A percentile compares a stretch with the other conserved stretches of the same genome.
Evolutionary conservation across 2,329 filamentous ascomycete species (phyloP).

Genomic region (Talaromyces sp.): DNA sequence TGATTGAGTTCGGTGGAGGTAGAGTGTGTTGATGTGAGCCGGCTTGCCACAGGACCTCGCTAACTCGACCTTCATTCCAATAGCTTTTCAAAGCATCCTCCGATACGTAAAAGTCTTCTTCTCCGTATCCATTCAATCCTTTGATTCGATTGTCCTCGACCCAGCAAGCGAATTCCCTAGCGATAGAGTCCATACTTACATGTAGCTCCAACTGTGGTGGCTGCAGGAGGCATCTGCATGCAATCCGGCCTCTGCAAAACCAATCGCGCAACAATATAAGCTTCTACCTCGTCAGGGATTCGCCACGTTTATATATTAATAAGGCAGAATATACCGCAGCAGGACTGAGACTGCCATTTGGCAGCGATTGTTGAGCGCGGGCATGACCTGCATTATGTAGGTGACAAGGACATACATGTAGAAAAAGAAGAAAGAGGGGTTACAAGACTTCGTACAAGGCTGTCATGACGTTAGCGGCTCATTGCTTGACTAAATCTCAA

Average conservation of each 20-base stretch:
- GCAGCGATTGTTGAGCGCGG: not conserved
- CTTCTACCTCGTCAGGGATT: not conserved
- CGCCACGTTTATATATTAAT: not conserved
- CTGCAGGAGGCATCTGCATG: not conserved
- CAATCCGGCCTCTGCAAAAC: not conserved
- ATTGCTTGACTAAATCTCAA: slow-evolving; percentile 1
- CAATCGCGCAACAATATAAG: not conserved
- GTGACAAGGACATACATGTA: not conserved
- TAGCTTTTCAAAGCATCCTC: not conserved
- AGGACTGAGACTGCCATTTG: not conserved
- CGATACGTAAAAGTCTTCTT: not conserved
- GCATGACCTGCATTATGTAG: slow-evolving; percentile 1
- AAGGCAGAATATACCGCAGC: not conserved
- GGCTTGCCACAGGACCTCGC: not conserved
- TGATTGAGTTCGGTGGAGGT: not conserved
- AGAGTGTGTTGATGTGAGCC: not conserved
- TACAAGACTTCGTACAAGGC: not conserved
- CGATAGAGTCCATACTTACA: not conserved
- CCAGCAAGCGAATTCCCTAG: not conserved
- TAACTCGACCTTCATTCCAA: not conserved
- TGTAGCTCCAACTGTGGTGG: not conserved
- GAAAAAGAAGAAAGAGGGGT: not conserved
- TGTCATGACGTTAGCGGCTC: not conserved
- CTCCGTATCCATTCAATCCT: not conserved
- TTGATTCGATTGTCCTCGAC: not conserved